Evolutionary conservation across 2,329 filamentous ascomycete genomes (phyloP), one percentile per base, ranked within the genome.

Genomic region (Penicillium sp.): DNA sequence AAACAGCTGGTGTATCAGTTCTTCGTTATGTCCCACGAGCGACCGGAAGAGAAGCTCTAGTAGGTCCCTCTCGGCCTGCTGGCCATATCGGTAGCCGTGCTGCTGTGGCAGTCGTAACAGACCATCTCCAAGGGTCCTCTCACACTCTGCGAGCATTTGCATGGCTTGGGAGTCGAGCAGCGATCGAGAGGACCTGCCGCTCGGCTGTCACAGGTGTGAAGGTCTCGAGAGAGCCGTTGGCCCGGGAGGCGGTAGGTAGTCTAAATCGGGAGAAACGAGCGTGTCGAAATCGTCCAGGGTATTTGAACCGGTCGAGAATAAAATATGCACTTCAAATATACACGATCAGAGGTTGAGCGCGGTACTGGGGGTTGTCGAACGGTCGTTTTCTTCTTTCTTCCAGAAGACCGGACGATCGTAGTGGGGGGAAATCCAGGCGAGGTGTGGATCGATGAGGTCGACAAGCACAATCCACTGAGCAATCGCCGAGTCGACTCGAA

Each of bases 1-100:
- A 67, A 99, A 99, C 64, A 99, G 84, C 15, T 91, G 81, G 43
- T 80, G 79, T 68, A 97, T 79, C 65, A 92, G 87, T 57, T 92
- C 86, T 51, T 83, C 77, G 54, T 85, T 85, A 56, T 89, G 85
- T 54, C 85, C 88, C 26, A 90, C 89, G 63, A 99, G 84, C 46
- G 89, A 95, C 77, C 85, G 89, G 75, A 97, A 99, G 48, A 99
- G 87, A 51, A 85, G 85, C 66, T 85, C 80, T 49, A 95, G 77
- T 26, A 99, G 85, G 56, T 89, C 84, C 54, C 82, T 81, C 57
- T 84, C 82, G 46, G 92, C 91, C 40, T 84, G 77, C 46, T 86
- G 80, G 34, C 81, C 86, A 75, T 92, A 99, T 56, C 88, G 87
- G 75, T 90, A 89, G 59, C 82, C 79, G 78, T 89, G 86, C 60